Evolutionary conservation across 495 filamentous ascomycete species (phyloP), one percentile per base, ranked within the genome.

Genomic region (Parathielavia hyrcaniae): DNA sequence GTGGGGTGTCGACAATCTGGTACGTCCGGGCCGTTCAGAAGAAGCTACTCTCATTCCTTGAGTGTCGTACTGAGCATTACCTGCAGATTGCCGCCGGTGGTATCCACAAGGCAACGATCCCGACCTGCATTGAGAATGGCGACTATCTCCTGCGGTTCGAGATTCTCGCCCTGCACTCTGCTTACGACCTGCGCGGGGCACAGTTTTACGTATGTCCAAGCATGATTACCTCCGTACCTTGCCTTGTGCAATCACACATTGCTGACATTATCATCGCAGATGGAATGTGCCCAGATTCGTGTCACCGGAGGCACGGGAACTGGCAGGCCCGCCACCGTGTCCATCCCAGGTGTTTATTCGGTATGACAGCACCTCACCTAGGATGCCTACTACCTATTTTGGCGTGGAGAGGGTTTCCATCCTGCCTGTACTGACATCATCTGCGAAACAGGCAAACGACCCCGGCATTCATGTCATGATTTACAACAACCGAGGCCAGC

Each of bases 251-350:
- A 46, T 14, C 43, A 9, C 20, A 26, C 43, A n/a, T 13, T 20
- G 20, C 19, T 46, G 20, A 46, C 20, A 46, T 46, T 8, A n/a
- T n/a, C n/a, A n/a, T 26, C 20, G 43, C 43, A 46, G 43, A 46
- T 46, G 43, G 43, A 46, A 46, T 46, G 43, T 46, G 43, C 43
- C 20, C 43, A 46, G 43, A 46, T 46, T 26, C 43, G 43, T 26
- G 43, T 46, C 43, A 46, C 43, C 14, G 43, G 43, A 46, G 43
- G 43, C 20, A 46, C 43, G 20, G 43, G 43, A 46, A 26, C 43
- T 46, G 43, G 12, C 20, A 46, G 26, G 43, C 43, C 43, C 43
- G 43, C 43, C 43, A 46, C 43, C 9, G 43, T 46, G 20, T 46
- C 43, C 43, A 23, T 46, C 19, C 43, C 43, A 13, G 43, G 43